Conservation (phyloP, 179 eudicot genomes). For the Dionaea muscipula region DNA sequence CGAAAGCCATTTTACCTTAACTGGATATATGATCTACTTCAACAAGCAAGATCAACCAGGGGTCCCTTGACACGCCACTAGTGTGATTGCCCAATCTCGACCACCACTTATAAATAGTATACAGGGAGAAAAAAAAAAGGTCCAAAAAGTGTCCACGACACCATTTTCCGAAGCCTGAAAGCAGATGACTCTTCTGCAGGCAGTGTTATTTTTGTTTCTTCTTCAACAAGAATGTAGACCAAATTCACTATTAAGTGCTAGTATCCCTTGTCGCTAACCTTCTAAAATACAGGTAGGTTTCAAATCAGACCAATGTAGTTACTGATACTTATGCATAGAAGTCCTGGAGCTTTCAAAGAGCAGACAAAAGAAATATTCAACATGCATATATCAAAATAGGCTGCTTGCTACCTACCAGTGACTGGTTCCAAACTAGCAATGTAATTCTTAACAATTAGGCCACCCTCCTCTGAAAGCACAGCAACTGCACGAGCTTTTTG, state of each 20-base stretch:
- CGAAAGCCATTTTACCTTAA: too few relatives aligned
- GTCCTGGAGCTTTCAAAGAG: background rate
- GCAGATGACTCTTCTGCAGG: too few relatives aligned
- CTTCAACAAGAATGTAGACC: too few relatives aligned
- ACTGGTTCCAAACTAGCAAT: constrained; percentile 74
- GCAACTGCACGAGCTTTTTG: constrained; percentile 95
- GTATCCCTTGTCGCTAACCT: too few relatives aligned
- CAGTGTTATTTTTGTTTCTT: too few relatives aligned
- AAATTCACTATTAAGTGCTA: too few relatives aligned
- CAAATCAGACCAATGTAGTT: background rate
- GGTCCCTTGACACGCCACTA: too few relatives aligned
- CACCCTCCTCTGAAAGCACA: constrained; percentile 71
- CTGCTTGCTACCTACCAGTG: constrained; percentile 43
- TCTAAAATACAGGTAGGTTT: background rate
- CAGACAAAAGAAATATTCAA: background rate
- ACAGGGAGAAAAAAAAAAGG: background rate
- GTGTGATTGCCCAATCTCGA: too few relatives aligned
- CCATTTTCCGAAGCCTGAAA: too few relatives aligned
- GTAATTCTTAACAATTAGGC: constrained; percentile 63
- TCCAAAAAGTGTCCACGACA: background rate
- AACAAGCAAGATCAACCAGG: too few relatives aligned
- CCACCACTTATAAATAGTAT: background rate
- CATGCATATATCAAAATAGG: background rate
- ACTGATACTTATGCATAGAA: background rate
- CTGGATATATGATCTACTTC: too few relatives aligned